phyloP scores from a whole-genome alignment of 805 yeast genomes.

The Sugiyamaella boreocaroliniensis region DNA sequence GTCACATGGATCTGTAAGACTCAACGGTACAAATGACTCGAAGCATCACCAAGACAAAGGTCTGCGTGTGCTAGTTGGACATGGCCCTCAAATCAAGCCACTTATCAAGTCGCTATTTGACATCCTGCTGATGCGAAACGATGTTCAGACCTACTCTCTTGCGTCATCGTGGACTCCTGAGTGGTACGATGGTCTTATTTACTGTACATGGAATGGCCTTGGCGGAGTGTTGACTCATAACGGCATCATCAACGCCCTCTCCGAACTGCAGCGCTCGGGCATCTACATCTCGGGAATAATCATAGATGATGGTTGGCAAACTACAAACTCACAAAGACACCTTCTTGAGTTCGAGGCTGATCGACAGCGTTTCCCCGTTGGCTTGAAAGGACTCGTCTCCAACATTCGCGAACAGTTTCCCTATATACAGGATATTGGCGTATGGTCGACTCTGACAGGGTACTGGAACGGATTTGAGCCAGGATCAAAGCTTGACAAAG shows the following conservation, averaged over 20 bases:
- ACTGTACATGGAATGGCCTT: conserved; percentile 31
- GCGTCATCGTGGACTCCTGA: conserved; percentile 1
- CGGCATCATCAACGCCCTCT: conserved; percentile 19
- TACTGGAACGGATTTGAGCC: conserved; percentile 28
- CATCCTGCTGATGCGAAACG: conserved; percentile 1
- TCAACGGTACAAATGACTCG: conserved; percentile 16
- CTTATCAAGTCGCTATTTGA: conserved; percentile 15
- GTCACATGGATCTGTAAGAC: background rate
- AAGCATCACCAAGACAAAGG: conserved; percentile 4
- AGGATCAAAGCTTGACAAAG: conserved; percentile 20
- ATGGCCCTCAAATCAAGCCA: conserved; percentile 14
- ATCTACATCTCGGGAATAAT: conserved; percentile 21
- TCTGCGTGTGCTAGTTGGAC: conserved; percentile 16
- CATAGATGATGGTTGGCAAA: conserved; percentile 32
- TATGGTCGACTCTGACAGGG: conserved; percentile 30
- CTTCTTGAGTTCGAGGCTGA: conserved; percentile 23
- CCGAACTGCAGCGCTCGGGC: conserved; percentile 20
- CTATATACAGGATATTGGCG: conserved; percentile 26
- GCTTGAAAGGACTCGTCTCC: conserved; percentile 24
- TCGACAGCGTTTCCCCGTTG: conserved; percentile 23
- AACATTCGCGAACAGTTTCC: conserved; percentile 16
- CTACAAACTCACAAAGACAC: conserved; percentile 17
- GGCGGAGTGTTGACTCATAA: conserved; percentile 23
- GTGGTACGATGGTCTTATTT: conserved; percentile 27
- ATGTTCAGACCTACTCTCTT: background rate